Conservation (phyloP, 768 basidiomycete genomes). For the Leccinum rimulosum region DNA sequence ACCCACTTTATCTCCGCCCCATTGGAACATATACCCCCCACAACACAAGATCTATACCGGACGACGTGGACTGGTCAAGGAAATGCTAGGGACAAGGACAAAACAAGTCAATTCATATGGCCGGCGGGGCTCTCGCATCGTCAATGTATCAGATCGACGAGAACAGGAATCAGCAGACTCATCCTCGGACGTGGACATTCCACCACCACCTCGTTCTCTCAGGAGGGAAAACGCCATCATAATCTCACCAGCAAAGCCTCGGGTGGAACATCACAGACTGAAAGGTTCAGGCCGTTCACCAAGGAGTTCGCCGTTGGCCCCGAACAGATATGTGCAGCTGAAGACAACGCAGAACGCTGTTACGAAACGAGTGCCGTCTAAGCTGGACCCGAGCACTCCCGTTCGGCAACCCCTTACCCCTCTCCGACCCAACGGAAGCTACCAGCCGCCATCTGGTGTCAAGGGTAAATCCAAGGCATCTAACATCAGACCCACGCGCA, state of each 20-base stretch:
- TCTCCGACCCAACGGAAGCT: slow-evolving; percentile 35
- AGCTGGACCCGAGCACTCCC: slow-evolving; percentile 16
- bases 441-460: slow-evolving; percentile 20
- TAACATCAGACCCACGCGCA: slow-evolving; percentile 13
- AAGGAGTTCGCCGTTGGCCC: slow-evolving; percentile 19
- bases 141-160: slow-evolving; percentile 41
- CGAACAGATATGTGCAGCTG: slow-evolving; percentile 25
- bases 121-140: slow-evolving; percentile 58
- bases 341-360: slow-evolving; percentile 11
- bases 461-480: slow-evolving; percentile 24
- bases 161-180: slow-evolving; percentile 30
- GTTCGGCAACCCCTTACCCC: slow-evolving; percentile 41
- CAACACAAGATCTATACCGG: not conserved
- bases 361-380: slow-evolving; percentile 16
- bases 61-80: not conserved
- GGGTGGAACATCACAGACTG: slow-evolving; percentile 9
- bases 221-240: slow-evolving; percentile 24
- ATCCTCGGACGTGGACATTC: slow-evolving; percentile 41
- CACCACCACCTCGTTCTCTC: slow-evolving; percentile 5
- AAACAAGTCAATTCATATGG: slow-evolving; percentile 68
- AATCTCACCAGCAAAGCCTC: slow-evolving; percentile 22
- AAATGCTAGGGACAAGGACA: slow-evolving; percentile 60
- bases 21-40: not conserved
- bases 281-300: slow-evolving; percentile 19
- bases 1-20: not conserved